Evolutionary conservation across 805 yeast genomes (phyloP).

Genomic region (Metschnikowia similis): DNA sequence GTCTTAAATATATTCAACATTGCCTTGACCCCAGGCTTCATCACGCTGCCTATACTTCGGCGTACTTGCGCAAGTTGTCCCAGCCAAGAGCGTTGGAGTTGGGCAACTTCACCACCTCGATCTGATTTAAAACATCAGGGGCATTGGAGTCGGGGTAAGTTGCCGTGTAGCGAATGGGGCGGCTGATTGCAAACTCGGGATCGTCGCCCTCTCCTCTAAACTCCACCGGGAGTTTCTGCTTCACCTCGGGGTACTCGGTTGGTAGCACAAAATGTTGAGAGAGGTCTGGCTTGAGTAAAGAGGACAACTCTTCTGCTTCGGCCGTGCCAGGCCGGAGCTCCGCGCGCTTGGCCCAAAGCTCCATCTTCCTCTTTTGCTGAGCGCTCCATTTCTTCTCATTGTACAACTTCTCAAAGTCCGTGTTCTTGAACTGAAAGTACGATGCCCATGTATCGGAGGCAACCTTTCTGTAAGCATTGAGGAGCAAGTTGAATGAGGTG

Average conservation of each 20-base stretch:
- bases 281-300: conserved; percentile 14
- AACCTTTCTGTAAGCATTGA: conserved; percentile 37
- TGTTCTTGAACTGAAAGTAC: conserved; percentile 35
- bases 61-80: conserved; percentile 39
- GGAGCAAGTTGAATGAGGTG: conserved; percentile 35
- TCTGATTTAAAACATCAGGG: conserved; percentile 32
- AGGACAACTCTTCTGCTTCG: conserved; percentile 9
- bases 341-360: conserved; percentile 8
- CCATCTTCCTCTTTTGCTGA: conserved; percentile 14
- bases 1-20: too few relatives aligned
- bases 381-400: conserved; percentile 8
- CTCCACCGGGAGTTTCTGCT: conserved; percentile 30
- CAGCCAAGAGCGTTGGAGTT: conserved; percentile 41
- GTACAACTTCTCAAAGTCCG: conserved; percentile 36
- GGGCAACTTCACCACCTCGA: conserved; percentile 40
- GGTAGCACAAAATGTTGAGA: conserved; percentile 32
- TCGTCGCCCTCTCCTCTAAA: conserved; percentile 22
- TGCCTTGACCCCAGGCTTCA: too few relatives aligned
- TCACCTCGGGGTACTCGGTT: conserved; percentile 28
- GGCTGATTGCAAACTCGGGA: conserved; percentile 22
- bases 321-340: conserved; percentile 5
- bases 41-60: not conserved
- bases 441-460: conserved; percentile 37
- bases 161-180: conserved; percentile 32
- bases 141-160: conserved; percentile 27